These are phyloP conservation scores for Colletotrichum cordylinicola DNA, from an alignment of 2,329 filamentous ascomycete genomes.

Conservation along the genomic window DNA sequence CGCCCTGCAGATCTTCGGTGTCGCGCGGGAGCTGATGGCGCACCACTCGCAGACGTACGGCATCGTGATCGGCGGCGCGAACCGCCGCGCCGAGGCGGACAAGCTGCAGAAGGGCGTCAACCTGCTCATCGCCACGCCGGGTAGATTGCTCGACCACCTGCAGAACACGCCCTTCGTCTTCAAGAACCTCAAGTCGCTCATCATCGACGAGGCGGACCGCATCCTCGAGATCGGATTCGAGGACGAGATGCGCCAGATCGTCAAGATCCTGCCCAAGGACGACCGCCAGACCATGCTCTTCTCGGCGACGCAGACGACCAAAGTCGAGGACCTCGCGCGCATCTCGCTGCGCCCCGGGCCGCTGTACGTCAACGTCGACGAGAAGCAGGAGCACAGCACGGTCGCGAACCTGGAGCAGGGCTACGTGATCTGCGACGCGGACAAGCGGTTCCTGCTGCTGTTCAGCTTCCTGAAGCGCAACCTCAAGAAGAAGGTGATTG, in stretches of 20 bases:
- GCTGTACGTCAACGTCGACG: conserved; percentile 96
- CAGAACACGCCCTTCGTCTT: conserved; percentile 91
- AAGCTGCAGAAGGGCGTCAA: conserved; percentile 96
- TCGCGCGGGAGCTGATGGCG: conserved; percentile 90
- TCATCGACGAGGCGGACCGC: conserved; percentile 96
- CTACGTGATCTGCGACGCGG: conserved; percentile 91
- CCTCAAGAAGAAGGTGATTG: conserved; percentile 95
- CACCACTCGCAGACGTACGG: conserved; percentile 94
- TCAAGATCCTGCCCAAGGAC: conserved; percentile 89
- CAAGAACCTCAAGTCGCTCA: conserved; percentile 89
- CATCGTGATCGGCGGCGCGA: conserved; percentile 95
- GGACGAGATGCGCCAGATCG: conserved; percentile 96
- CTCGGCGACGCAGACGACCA: conserved; percentile 97
- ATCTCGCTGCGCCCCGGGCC: conserved; percentile 92
- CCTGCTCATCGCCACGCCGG: conserved; percentile 90
- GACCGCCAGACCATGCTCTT: conserved; percentile 97
- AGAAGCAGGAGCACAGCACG: conserved; percentile 87
- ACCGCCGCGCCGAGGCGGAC: conserved; percentile 87
- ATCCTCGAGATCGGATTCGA: conserved; percentile 98
- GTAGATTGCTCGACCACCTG: conserved; percentile 89
- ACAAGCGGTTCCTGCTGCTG: conserved; percentile 90
- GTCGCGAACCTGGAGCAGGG: conserved; percentile 95
- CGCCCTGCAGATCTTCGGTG: conserved; percentile 94
- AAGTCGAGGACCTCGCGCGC: conserved; percentile 94
- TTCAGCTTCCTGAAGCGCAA: conserved; percentile 95